Evolutionary conservation across 306 rosid species (phyloP).

Genomic region (Urtica urens): DNA sequence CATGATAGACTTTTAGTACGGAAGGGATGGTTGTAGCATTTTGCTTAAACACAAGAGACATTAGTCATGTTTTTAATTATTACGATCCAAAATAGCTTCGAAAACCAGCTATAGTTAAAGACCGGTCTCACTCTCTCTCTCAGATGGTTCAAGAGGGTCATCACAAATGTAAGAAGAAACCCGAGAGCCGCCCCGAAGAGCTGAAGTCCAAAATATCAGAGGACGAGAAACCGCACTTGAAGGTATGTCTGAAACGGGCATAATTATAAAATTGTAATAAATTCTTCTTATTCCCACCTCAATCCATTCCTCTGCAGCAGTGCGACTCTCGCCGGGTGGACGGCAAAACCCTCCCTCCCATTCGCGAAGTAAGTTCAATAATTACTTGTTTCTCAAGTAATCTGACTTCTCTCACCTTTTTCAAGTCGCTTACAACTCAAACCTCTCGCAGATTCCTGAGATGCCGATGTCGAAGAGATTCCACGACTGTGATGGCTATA

Average conservation of each 20-base stretch:
- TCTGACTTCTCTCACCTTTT: slow-evolving; percentile 11
- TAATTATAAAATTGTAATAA: too few relatives aligned
- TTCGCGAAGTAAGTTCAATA: slow-evolving; percentile 31
- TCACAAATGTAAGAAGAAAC: slow-evolving; percentile 48
- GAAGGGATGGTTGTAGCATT: too few relatives aligned
- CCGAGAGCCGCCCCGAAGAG: slow-evolving; percentile 10
- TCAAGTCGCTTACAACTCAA: slow-evolving; percentile 2
- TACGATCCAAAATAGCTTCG: too few relatives aligned
- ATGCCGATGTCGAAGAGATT: slow-evolving; percentile 4
- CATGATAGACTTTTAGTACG: too few relatives aligned
- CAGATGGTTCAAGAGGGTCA: slow-evolving; percentile 79
- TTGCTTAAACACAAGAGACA: too few relatives aligned
- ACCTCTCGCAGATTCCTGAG: slow-evolving; percentile 34
- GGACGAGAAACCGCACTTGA: slow-evolving; percentile 21
- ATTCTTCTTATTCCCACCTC: too few relatives aligned
- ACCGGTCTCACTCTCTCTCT: too few relatives aligned
- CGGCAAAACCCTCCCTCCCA: slow-evolving; percentile 21
- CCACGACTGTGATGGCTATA: slow-evolving; percentile 17
- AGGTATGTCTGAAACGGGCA: slow-evolving; percentile 19
- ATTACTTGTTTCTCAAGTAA: slow-evolving; percentile 16
- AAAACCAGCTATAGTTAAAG: too few relatives aligned
- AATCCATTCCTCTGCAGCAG: background rate
- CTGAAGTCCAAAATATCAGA: slow-evolving; percentile 34
- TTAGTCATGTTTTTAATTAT: too few relatives aligned
- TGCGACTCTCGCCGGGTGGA: slow-evolving; percentile 10